phyloP scores from a whole-genome alignment of 768 basidiomycete species.

The Xerocomellus chrysenteron region DNA sequence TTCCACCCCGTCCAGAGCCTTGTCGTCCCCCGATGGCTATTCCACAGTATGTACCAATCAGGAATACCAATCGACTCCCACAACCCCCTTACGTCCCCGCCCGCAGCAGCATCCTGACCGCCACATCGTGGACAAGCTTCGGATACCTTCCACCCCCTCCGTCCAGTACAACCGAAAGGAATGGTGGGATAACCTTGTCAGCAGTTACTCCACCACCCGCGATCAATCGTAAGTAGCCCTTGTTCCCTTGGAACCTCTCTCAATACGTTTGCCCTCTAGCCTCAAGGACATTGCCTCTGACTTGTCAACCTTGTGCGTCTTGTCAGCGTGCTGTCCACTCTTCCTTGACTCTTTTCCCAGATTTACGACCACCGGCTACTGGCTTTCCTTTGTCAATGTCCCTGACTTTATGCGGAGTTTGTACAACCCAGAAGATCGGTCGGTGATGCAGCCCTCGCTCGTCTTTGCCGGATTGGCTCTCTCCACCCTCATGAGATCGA shows the following conservation, averaged over 20 bases:
- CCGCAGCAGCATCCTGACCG: slow-evolving; percentile 31
- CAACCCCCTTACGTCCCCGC: slow-evolving; percentile 2
- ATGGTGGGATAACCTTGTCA: slow-evolving; percentile 52
- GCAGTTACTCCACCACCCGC: slow-evolving; percentile 39
- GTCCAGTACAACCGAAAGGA: slow-evolving; percentile 35
- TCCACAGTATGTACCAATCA: slow-evolving; percentile 22
- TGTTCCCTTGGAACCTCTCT: not conserved
- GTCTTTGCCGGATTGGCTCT: slow-evolving; percentile 68
- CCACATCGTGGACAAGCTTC: slow-evolving; percentile 27
- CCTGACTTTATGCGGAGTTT: slow-evolving; percentile 53
- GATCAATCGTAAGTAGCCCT: slow-evolving; percentile 41
- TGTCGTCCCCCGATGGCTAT: slow-evolving; percentile 28
- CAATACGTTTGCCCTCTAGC: slow-evolving; percentile 29
- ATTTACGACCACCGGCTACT: slow-evolving; percentile 61
- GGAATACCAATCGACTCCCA: not conserved
- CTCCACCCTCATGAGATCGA: slow-evolving; percentile 70
- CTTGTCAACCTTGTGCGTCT: slow-evolving; percentile 50
- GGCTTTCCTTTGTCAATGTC: slow-evolving; percentile 68
- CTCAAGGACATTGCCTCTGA: slow-evolving; percentile 50
- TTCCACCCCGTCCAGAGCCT: slow-evolving; percentile 25
- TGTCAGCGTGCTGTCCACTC: not conserved
- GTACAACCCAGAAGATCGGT: slow-evolving; percentile 49
- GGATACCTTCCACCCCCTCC: slow-evolving; percentile 28
- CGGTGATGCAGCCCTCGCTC: slow-evolving; percentile 67
- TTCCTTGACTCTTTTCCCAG: slow-evolving; percentile 37